A percentile compares a stretch with the other conserved stretches of the same genome.
Evolutionary conservation across 2,329 filamentous ascomycete species (phyloP).

Genomic region (Fusarium udum): DNA sequence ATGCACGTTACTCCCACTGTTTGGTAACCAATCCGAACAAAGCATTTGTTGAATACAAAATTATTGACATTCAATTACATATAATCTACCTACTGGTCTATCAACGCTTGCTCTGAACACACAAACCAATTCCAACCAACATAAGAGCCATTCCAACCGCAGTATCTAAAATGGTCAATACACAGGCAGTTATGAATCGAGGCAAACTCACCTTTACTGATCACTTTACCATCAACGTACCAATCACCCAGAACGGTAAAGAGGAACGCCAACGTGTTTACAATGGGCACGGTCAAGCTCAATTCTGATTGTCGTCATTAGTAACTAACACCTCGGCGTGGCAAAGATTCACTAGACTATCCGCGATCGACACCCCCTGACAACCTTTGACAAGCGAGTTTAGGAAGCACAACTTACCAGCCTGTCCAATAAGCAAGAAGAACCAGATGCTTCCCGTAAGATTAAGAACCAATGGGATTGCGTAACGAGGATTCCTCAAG

Average conservation of each 20-base stretch:
- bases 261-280: constrained; percentile 93
- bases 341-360: constrained; percentile 23
- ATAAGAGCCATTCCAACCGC: constrained; percentile 85
- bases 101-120: constrained; percentile 73
- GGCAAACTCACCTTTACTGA: constrained; percentile 73
- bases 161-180: constrained; percentile 66
- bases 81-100: constrained; percentile 1
- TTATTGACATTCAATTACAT: constrained; percentile 1
- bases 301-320: constrained; percentile 67
- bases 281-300: constrained; percentile 92
- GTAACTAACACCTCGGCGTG: constrained; percentile 7
- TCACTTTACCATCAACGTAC: constrained; percentile 92
- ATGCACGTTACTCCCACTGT: constrained; percentile 16
- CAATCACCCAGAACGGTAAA: constrained; percentile 96
- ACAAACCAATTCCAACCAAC: constrained; percentile 81
- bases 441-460: constrained; percentile 96
- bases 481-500: constrained; percentile 82
- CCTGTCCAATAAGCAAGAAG: constrained; percentile 90
- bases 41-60: constrained; percentile 8
- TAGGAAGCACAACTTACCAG: constrained; percentile 67
- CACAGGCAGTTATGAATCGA: neutral
- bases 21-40: constrained; percentile 37
- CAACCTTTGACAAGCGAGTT: constrained; percentile 7
- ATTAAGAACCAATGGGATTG: constrained; percentile 85
- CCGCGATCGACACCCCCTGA: constrained; percentile 23